Percentiles rank a stretch among this genome's conserved stretches.
Conservation (phyloP, 208 protist genomes). For the Novymonas esmeraldas region DNA sequence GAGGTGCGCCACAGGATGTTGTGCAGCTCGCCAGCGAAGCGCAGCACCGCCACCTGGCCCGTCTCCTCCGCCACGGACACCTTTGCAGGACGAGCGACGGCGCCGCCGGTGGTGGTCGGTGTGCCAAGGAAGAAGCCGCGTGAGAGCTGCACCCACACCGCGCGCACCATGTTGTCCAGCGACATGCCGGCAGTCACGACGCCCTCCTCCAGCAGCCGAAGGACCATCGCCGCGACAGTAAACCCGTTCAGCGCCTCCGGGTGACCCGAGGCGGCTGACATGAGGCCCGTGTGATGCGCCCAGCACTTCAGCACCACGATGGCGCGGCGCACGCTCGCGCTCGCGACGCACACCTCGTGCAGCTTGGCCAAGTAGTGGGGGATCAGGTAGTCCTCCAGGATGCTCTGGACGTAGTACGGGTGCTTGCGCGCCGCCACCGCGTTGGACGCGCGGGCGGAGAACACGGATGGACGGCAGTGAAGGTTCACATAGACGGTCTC, state of each 20-base stretch:
- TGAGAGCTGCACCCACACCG: conserved; percentile 77
- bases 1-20: conserved; percentile 86
- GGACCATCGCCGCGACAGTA: conserved; percentile 66
- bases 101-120: background rate
- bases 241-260: conserved; percentile 83
- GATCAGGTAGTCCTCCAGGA: conserved; percentile 86
- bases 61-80: conserved; percentile 48
- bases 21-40: conserved; percentile 64
- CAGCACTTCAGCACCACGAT: conserved; percentile 88
- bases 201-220: conserved; percentile 73
- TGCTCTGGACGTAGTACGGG: conserved; percentile 78
- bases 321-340: conserved; percentile 54
- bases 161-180: conserved; percentile 74
- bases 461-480: conserved; percentile 62
- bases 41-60: conserved; percentile 68
- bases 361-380: conserved; percentile 70
- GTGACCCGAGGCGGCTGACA: conserved; percentile 61
- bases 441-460: conserved; percentile 55
- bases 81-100: conserved; percentile 9
- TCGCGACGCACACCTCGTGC: conserved; percentile 69
- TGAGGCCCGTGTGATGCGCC: conserved; percentile 81
- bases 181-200: conserved; percentile 71
- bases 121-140: conserved; percentile 50
- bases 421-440: conserved; percentile 67
- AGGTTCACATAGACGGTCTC: conserved; percentile 76